phyloP scores from a whole-genome alignment of 2,329 filamentous ascomycete species.

The Blastomyces gilchristii region DNA sequence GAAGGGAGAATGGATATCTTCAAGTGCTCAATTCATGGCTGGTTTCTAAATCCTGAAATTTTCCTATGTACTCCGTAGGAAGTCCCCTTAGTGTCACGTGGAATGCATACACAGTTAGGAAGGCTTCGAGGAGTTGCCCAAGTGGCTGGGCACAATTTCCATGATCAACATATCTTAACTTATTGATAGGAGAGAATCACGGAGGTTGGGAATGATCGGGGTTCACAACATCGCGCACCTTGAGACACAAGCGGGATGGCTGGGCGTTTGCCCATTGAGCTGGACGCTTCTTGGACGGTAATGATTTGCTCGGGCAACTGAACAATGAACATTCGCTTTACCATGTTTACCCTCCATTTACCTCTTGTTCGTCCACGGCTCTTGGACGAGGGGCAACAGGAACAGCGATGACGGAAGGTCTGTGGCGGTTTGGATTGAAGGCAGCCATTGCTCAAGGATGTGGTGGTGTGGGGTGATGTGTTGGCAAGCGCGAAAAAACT shows the following conservation, averaged over 20 bases:
- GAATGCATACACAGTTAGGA: too few relatives aligned
- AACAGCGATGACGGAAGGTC: neutral
- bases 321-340: neutral
- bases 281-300: neutral
- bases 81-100: too few relatives aligned
- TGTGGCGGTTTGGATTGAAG: neutral
- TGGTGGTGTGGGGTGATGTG: constrained; percentile 16
- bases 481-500: constrained; percentile 16
- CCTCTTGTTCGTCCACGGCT: neutral
- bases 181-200: neutral
- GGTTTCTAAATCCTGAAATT: neutral
- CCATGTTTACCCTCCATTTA: neutral
- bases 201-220: neutral
- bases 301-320: neutral
- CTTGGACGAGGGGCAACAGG: neutral
- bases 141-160: neutral
- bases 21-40: neutral
- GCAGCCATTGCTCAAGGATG: neutral
- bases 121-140: neutral
- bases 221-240: neutral
- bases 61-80: neutral
- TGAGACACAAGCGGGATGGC: neutral
- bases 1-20: neutral
- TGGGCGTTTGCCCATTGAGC: neutral
- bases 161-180: neutral